These are phyloP conservation scores for Phytophthora colocasiae DNA, from an alignment of 352 stramenopile species.

Conservation along the genomic window DNA sequence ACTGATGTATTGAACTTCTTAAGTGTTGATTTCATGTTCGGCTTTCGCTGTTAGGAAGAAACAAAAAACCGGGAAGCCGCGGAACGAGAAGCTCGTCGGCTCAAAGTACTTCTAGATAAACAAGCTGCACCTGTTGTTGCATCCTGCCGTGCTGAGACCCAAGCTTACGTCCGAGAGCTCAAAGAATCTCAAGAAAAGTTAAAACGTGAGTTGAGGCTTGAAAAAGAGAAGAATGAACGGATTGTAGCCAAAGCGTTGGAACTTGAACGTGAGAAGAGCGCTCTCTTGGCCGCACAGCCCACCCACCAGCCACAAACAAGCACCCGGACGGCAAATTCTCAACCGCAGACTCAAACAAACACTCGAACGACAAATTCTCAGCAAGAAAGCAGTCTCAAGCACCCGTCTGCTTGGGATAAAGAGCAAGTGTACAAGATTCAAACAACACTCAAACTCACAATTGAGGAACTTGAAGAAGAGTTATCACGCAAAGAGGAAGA, in stretches of 20 bases:
- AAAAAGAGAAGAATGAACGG: slow-evolving; percentile 83
- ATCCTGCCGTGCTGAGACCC: slow-evolving; percentile 63
- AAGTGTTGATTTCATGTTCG: too few relatives aligned
- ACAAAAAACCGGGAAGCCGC: slow-evolving; percentile 74
- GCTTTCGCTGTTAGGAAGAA: slow-evolving; percentile 57
- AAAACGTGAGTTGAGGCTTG: slow-evolving; percentile 67
- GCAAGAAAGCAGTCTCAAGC: slow-evolving; percentile 16
- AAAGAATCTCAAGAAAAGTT: slow-evolving; percentile 65
- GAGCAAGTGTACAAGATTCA: slow-evolving; percentile 81
- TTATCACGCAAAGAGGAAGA: slow-evolving; percentile 73
- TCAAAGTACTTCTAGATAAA: slow-evolving; percentile 70
- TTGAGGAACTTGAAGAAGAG: slow-evolving; percentile 85
- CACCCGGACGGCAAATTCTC: slow-evolving; percentile 1
- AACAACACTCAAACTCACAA: slow-evolving; percentile 69
- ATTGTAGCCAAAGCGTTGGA: slow-evolving; percentile 72
- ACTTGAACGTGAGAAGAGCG: slow-evolving; percentile 75
- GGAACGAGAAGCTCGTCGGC: slow-evolving; percentile 72
- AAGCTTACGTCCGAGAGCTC: slow-evolving; percentile 69
- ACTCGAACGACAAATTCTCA: slow-evolving; percentile 5
- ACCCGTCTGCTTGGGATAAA: slow-evolving; percentile 66
- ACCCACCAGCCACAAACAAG: slow-evolving; percentile 17
- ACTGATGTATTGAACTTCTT: too few relatives aligned
- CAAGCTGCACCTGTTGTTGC: slow-evolving; percentile 59
- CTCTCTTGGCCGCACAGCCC: slow-evolving; percentile 37
- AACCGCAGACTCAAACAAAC: slow-evolving; percentile 16